phyloP scores from a whole-genome alignment of 345 rosid genomes.

The Eucalyptus lansdowneana region DNA sequence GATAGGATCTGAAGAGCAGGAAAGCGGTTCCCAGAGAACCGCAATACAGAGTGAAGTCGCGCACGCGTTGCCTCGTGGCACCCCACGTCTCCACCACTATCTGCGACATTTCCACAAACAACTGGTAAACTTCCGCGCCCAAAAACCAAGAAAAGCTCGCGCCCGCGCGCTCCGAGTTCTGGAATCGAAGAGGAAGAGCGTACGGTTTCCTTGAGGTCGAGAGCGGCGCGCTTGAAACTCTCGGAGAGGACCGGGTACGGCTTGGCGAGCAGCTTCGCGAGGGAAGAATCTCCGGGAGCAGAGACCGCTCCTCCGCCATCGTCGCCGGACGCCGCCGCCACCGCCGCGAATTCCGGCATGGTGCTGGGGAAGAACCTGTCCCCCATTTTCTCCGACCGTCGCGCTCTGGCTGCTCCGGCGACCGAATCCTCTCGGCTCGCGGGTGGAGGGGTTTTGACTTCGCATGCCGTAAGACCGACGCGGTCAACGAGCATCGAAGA shows the following conservation, averaged over 20 bases:
- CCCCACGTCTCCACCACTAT: conserved; percentile 47
- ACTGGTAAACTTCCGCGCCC: background rate
- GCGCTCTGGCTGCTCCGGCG: background rate
- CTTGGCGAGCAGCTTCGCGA: conserved; percentile 48
- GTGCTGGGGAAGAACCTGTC: conserved; percentile 57
- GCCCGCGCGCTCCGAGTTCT: background rate
- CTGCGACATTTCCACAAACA: conserved; percentile 14
- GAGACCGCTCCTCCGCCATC: background rate
- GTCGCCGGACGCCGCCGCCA: background rate
- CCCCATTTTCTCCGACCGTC: conserved; percentile 21
- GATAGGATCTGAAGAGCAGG: conserved; percentile 42
- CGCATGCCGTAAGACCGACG: background rate
- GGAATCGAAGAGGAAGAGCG: background rate
- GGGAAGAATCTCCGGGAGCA: conserved; percentile 18
- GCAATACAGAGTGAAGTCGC: conserved; percentile 38
- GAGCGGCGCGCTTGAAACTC: conserved; percentile 41
- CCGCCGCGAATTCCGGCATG: conserved; percentile 41
- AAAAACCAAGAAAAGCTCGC: background rate
- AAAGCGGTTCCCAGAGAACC: conserved; percentile 58
- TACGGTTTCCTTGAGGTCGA: conserved; percentile 75
- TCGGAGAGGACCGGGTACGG: conserved; percentile 48
- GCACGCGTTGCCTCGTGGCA: conserved; percentile 23
- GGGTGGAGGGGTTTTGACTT: background rate
- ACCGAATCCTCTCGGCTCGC: background rate
- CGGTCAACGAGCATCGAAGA: background rate